Evolutionary conservation across 2,329 filamentous ascomycete species (phyloP).

Genomic region (Endocalyx cinctus): DNA sequence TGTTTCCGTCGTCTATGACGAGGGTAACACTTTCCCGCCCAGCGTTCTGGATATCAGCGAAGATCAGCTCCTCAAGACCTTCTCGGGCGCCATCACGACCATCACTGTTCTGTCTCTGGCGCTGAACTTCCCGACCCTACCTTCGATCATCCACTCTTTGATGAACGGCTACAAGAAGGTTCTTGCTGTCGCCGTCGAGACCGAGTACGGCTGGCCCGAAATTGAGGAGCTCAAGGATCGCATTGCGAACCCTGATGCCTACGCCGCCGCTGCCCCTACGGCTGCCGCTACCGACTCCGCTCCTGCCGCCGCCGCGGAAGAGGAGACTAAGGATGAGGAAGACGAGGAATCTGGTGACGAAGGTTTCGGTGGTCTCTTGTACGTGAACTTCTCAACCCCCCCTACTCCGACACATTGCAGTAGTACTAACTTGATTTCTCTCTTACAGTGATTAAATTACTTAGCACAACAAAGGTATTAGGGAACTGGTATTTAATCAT

Average conservation of each 20-base stretch:
- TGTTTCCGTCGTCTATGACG: constrained; percentile 93
- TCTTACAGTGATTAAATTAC: constrained; percentile 46
- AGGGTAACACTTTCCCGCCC: constrained; percentile 86
- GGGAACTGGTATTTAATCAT: constrained; percentile 34
- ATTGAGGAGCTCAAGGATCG: constrained; percentile 99
- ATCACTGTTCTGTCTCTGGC: constrained; percentile 90
- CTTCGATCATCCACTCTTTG: constrained; percentile 92
- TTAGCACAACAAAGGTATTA: constrained; percentile 33
- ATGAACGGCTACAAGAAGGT: constrained; percentile 99
- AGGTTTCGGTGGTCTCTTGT: constrained; percentile 80
- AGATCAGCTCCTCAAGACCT: constrained; percentile 82
- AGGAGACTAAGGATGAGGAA: constrained; percentile 61
- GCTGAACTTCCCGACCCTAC: constrained; percentile 90
- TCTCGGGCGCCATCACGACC: constrained; percentile 76
- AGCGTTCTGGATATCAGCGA: constrained; percentile 90
- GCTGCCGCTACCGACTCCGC: constrained; percentile 52
- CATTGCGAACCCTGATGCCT: constrained; percentile 97
- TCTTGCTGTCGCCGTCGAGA: constrained; percentile 82
- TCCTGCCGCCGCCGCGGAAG: constrained; percentile 45
- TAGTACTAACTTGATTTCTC: constrained; percentile 25
- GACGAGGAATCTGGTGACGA: constrained; percentile 66
- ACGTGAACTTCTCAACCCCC: too few relatives aligned
- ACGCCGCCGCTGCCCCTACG: constrained; percentile 75
- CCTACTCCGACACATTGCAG: not conserved
- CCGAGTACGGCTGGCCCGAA: constrained; percentile 89